A percentile compares a stretch with the other conserved stretches of the same genome.
phyloP scores from a whole-genome alignment of 768 basidiomycete genomes.

The Amanita rimosa region DNA sequence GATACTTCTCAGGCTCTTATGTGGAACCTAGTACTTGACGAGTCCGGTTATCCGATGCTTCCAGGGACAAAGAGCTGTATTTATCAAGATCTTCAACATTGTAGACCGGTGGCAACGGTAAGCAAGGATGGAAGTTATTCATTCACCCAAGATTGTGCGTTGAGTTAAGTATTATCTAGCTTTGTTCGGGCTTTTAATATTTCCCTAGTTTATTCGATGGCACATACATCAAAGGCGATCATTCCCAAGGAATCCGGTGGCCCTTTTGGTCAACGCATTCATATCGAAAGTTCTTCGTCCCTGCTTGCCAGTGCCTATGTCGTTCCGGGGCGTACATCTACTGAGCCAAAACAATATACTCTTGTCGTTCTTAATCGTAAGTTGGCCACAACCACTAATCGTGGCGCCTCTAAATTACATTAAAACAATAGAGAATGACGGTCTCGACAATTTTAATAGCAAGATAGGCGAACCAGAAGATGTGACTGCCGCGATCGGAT shows the following conservation, averaged over 20 bases:
- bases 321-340: conserved; percentile 38
- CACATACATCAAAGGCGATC: conserved; percentile 64
- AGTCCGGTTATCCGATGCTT: conserved; percentile 47
- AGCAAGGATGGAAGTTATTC: conserved; percentile 52
- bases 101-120: conserved; percentile 55
- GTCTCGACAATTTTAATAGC: conserved; percentile 19
- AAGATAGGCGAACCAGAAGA: conserved; percentile 27
- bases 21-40: conserved; percentile 13
- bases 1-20: too few species aligned
- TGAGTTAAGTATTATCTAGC: background rate
- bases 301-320: conserved; percentile 56
- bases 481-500: conserved; percentile 49
- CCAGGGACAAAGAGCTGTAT: conserved; percentile 54
- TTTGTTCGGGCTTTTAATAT: background rate
- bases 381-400: conserved; percentile 8
- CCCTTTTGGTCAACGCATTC: conserved; percentile 55
- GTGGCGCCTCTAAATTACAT: background rate
- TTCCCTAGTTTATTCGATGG: conserved; percentile 52
- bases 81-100: conserved; percentile 11
- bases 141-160: conserved; percentile 41
- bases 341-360: conserved; percentile 55
- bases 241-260: conserved; percentile 59
- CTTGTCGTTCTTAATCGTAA: conserved; percentile 66
- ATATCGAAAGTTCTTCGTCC: conserved; percentile 44
- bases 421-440: conserved; percentile 26